Conservation (phyloP, 2,329 filamentous ascomycete species). For the Raffaelea ambrosiae region DNA sequence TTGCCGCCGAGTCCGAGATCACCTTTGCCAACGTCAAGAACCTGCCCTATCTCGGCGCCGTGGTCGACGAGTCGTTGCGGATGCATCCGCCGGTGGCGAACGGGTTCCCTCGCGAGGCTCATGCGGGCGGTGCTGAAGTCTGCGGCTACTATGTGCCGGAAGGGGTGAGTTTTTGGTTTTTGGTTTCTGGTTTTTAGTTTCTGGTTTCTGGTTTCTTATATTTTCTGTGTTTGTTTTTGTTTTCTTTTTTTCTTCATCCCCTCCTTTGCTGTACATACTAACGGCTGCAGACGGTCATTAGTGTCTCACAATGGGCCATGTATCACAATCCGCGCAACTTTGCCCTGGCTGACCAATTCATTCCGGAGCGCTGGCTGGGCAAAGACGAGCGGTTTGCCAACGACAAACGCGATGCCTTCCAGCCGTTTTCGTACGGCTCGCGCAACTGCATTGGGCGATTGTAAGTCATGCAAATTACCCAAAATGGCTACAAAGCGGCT, state of each 20-base stretch:
- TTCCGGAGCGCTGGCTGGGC: slow-evolving; percentile 38
- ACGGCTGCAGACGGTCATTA: slow-evolving; percentile 15
- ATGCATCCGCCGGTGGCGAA: slow-evolving; percentile 23
- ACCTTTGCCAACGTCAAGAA: slow-evolving; percentile 17
- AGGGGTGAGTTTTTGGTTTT: not conserved
- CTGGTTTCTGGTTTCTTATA: no score
- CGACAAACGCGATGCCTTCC: slow-evolving; percentile 34
- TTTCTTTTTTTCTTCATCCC: no score
- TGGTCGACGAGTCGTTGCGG: slow-evolving; percentile 25
- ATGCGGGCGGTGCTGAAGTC: slow-evolving; percentile 3
- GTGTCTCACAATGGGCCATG: slow-evolving; percentile 18
- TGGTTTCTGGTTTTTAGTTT: no score
- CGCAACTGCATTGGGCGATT: slow-evolving; percentile 42
- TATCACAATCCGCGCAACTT: slow-evolving; percentile 33
- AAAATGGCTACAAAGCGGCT: not conserved
- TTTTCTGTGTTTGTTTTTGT: no score
- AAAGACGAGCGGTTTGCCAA: slow-evolving; percentile 24
- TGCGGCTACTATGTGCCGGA: slow-evolving; percentile 7
- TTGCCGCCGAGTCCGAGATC: slow-evolving; percentile 26
- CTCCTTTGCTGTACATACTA: slow-evolving; percentile 1
- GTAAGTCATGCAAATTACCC: slow-evolving; percentile 23
- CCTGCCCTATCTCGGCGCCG: slow-evolving; percentile 24
- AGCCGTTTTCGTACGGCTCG: slow-evolving; percentile 40
- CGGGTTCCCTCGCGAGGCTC: slow-evolving; percentile 18
- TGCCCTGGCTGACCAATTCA: slow-evolving; percentile 24